Evolutionary conservation across 768 basidiomycete species (phyloP), one percentile per base, ranked within the genome.

Genomic region (Lyophyllum semitale): DNA sequence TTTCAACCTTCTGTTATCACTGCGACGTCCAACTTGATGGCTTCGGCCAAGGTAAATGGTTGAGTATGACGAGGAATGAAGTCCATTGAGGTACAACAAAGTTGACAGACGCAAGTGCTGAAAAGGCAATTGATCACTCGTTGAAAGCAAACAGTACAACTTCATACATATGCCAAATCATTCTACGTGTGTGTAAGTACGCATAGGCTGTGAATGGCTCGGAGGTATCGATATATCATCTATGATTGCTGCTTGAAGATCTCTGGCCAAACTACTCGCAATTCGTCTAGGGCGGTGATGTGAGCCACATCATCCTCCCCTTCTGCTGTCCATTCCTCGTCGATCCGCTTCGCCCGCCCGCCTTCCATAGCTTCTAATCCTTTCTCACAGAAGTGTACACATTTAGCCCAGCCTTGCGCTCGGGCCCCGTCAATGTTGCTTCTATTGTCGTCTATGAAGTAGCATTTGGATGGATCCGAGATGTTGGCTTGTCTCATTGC

Each of bases 401-500:
- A 88, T 54, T 81, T 80, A 0, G 77, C 83, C 92, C 92, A 94
- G 2, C 86, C 86, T 11, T 86, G 68, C 17, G 71, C 69, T 51
- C 76, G 77, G 8, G 92, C 92, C 15, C 84, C 84, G 52, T 82
- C 72, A 20, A 93, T 81, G 60, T 94, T 93, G 20, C 69, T 65
- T 63, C 82, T 73, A 61, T 80, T 93, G 66, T 94, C 92, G 61
- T 94, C 92, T 26, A 94, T 69, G 64, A 94, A 94, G 59, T 85
- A 84, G 60, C 87, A 91, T 65, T 84, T 88, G 11, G 81, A 77
- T 1, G 87, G 82, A 70, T 93, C 87, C 0, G 73, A 71, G 13
- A 90, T 65, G 5, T 76, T 72, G 5, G 89, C 90, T 55, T 77
- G 72, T 51, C 69, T 69, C 77, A 93, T 77, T 4, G 92, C 91